Conservation (phyloP, 2,329 filamentous ascomycete species). For the Cercospora sojina region DNA sequence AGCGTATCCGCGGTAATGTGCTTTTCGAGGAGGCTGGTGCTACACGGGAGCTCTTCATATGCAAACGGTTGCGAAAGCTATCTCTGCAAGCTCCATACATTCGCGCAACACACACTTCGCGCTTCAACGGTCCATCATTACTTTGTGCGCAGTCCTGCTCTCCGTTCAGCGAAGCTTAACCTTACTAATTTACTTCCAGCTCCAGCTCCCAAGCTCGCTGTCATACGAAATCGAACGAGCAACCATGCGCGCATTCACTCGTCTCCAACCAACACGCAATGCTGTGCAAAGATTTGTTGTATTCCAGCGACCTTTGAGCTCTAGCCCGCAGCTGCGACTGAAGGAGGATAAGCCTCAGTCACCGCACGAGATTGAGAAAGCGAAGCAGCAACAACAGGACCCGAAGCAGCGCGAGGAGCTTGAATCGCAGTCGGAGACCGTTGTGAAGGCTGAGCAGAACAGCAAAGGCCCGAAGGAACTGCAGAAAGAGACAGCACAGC, state of each 20-base stretch:
- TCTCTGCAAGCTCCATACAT: not conserved
- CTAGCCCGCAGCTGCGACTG: constrained; percentile 36
- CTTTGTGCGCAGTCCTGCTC: not conserved
- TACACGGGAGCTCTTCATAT: not conserved
- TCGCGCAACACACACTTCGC: not conserved
- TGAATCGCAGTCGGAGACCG: constrained; percentile 43
- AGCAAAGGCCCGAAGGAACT: constrained; percentile 46
- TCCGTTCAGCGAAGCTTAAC: not conserved
- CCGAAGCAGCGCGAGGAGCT: constrained; percentile 45
- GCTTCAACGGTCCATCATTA: not conserved
- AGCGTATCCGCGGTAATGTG: not conserved
- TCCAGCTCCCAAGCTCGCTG: not conserved
- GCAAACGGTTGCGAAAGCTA: not conserved
- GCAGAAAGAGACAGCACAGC: constrained; percentile 46
- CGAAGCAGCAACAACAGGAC: constrained; percentile 48
- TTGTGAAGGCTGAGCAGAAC: constrained; percentile 46
- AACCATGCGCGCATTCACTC: constrained; percentile 1
- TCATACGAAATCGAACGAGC: not conserved
- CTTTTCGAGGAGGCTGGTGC: not conserved
- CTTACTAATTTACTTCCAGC: not conserved
- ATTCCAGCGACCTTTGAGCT: constrained; percentile 32
- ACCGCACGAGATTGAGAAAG: constrained; percentile 43
- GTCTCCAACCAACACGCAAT: not conserved
- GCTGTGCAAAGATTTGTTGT: not conserved
- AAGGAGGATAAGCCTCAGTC: constrained; percentile 43